Evolutionary conservation across 1,139 yeast genomes (phyloP).

Genomic region (Candida tunisiensis): DNA sequence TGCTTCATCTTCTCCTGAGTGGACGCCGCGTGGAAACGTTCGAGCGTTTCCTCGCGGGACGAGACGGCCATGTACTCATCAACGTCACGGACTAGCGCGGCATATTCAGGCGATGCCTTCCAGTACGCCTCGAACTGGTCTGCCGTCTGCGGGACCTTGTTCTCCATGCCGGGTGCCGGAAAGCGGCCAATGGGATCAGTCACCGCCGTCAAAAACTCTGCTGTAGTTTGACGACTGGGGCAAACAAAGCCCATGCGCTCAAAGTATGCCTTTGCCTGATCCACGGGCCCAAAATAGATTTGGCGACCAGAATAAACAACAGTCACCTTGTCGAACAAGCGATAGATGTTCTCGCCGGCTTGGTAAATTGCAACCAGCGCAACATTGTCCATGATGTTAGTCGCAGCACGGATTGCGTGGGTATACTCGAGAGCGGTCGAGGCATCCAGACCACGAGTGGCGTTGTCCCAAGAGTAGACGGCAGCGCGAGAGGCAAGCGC

Average conservation of each 20-base stretch:
- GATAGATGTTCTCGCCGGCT: slow-evolving; percentile 51
- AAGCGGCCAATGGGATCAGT: slow-evolving; percentile 39
- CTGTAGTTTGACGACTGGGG: slow-evolving; percentile 47
- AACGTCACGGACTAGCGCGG: slow-evolving; percentile 23
- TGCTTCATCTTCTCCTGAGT: slow-evolving; percentile 25
- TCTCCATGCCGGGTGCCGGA: slow-evolving; percentile 30
- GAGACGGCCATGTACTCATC: slow-evolving; percentile 24
- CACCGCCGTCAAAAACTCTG: slow-evolving; percentile 53
- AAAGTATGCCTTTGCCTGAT: slow-evolving; percentile 34
- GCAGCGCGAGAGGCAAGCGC: slow-evolving; percentile 42
- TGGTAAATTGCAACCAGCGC: slow-evolving; percentile 45
- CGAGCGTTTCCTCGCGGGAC: slow-evolving; percentile 24
- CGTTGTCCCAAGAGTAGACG: slow-evolving; percentile 56
- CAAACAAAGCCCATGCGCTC: slow-evolving; percentile 43
- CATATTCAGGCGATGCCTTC: slow-evolving; percentile 34
- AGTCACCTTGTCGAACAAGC: slow-evolving; percentile 46
- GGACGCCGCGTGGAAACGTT: slow-evolving; percentile 22
- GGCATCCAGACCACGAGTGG: slow-evolving; percentile 68
- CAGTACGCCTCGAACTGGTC: slow-evolving; percentile 40
- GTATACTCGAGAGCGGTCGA: slow-evolving; percentile 58
- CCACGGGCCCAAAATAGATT: slow-evolving; percentile 40
- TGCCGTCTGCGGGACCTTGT: slow-evolving; percentile 37
- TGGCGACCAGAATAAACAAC: slow-evolving; percentile 43
- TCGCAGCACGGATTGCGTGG: slow-evolving; percentile 42
- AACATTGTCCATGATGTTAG: slow-evolving; percentile 36